These are phyloP conservation scores for Suhomyces bribrorum DNA, from an alignment of 1,139 yeast genomes.

Conservation along the genomic window DNA sequence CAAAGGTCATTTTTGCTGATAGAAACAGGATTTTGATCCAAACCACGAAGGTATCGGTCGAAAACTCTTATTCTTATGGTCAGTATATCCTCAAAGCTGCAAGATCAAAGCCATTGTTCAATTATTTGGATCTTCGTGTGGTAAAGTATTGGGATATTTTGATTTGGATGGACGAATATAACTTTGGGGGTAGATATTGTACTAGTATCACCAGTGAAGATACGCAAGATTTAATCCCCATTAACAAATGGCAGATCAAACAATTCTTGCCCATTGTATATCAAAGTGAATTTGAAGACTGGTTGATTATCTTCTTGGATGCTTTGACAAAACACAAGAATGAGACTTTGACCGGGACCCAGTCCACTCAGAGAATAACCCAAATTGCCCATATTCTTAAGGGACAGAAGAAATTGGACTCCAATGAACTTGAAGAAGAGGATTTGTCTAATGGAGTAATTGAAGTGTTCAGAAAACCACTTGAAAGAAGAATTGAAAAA, in stretches of 20 bases:
- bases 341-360: conserved; percentile 37
- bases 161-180: conserved; percentile 92
- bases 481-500: conserved; percentile 65
- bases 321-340: conserved; percentile 61
- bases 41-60: conserved; percentile 78
- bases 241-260: conserved; percentile 80
- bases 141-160: conserved; percentile 86
- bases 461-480: conserved; percentile 59
- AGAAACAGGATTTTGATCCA: conserved; percentile 72
- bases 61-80: conserved; percentile 91
- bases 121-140: conserved; percentile 74
- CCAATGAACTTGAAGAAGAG: conserved; percentile 28
- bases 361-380: conserved; percentile 60
- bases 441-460: conserved; percentile 44
- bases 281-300: conserved; percentile 82
- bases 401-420: conserved; percentile 41
- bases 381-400: conserved; percentile 60
- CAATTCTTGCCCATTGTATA: conserved; percentile 72
- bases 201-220: conserved; percentile 56
- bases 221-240: conserved; percentile 56
- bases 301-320: conserved; percentile 79
- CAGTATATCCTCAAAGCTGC: conserved; percentile 80
- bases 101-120: conserved; percentile 78
- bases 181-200: conserved; percentile 84
- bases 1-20: conserved; percentile 77